Percentiles rank a stretch among this genome's conserved stretches.
Evolutionary conservation across 257 asterid species (phyloP).

Genomic region (Solanum bukasovii): DNA sequence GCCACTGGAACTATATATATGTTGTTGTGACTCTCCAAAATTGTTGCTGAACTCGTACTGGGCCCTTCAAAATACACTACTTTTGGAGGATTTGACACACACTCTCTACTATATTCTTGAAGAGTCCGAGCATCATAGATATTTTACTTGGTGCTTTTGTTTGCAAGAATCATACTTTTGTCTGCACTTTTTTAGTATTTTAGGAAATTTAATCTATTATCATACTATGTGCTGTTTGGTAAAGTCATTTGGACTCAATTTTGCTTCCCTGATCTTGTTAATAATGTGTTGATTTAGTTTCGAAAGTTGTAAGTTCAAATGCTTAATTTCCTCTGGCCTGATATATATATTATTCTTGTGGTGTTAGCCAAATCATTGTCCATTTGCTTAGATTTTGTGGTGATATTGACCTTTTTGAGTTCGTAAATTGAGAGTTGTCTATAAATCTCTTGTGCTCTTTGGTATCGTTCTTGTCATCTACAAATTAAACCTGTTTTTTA

Average conservation of each 20-base stretch:
- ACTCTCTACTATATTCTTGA: too few species aligned
- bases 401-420: neutral
- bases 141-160: neutral
- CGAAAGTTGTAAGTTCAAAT: neutral
- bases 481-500: too few species aligned
- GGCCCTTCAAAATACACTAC: too few species aligned
- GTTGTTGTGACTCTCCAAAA: too few species aligned
- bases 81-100: too few species aligned
- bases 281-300: neutral
- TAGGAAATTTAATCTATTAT: neutral
- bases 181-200: neutral
- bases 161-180: neutral
- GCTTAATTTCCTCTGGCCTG: neutral
- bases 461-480: too few species aligned
- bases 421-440: neutral
- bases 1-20: neutral
- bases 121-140: too few species aligned
- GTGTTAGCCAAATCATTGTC: neutral
- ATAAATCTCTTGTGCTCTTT: too few species aligned
- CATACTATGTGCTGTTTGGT: neutral
- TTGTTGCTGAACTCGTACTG: too few species aligned
- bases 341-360: neutral
- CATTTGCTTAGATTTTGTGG: neutral
- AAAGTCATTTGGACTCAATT: neutral
- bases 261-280: neutral